phyloP scores from a whole-genome alignment of 1,139 yeast genomes.

The Hansenula sp. region DNA sequence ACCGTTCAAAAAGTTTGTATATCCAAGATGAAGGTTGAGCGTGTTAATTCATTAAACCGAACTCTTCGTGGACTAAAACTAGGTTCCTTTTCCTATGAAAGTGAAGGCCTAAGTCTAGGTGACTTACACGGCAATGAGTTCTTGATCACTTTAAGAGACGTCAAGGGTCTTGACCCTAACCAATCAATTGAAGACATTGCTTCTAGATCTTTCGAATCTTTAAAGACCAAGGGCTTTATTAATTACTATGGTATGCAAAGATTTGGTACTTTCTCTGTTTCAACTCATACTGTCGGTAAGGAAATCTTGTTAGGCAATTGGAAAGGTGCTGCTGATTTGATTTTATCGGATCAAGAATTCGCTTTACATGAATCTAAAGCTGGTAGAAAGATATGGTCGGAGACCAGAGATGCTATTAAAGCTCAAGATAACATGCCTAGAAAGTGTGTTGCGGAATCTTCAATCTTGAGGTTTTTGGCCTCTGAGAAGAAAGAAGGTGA shows the following conservation, averaged over 20 bases:
- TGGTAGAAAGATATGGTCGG: constrained; percentile 79
- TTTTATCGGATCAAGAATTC: constrained; percentile 80
- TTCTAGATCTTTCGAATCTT: constrained; percentile 49
- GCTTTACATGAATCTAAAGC: constrained; percentile 80
- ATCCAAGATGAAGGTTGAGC: constrained; percentile 67
- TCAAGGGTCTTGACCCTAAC: constrained; percentile 29
- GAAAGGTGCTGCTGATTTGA: constrained; percentile 73
- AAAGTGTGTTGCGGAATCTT: constrained; percentile 79
- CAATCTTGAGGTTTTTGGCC: constrained; percentile 60
- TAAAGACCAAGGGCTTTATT: constrained; percentile 71
- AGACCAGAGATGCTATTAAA: constrained; percentile 59
- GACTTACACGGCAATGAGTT: constrained; percentile 88
- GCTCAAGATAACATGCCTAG: constrained; percentile 80
- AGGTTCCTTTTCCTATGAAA: constrained; percentile 74
- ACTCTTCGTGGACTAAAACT: constrained; percentile 69
- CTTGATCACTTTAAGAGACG: constrained; percentile 76
- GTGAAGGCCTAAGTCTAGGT: constrained; percentile 66
- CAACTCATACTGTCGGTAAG: constrained; percentile 85
- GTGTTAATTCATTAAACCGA: constrained; percentile 73
- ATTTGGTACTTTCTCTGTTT: constrained; percentile 90
- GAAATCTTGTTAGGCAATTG: constrained; percentile 69
- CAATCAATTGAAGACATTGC: constrained; percentile 37
- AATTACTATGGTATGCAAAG: constrained; percentile 97
- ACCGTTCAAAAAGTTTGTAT: constrained; percentile 84
- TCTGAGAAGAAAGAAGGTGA: constrained; percentile 42